Evolutionary conservation across 768 basidiomycete species (phyloP).

Genomic region (Tubosaeta sp.): DNA sequence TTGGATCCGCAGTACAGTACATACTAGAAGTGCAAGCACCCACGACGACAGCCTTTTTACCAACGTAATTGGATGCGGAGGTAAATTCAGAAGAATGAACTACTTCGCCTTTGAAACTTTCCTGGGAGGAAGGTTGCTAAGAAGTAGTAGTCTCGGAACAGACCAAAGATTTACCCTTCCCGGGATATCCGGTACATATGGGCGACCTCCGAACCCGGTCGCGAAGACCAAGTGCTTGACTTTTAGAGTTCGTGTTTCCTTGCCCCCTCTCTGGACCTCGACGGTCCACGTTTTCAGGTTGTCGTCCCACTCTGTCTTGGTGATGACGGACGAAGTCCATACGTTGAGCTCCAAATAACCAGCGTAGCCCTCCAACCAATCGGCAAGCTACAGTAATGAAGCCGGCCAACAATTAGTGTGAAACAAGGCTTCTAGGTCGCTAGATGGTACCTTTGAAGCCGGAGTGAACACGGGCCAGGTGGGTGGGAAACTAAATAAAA

Average conservation of each 20-base stretch:
- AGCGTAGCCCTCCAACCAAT: conserved; percentile 64
- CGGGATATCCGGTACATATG: conserved; percentile 41
- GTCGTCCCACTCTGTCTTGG: conserved; percentile 35
- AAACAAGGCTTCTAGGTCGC: background rate
- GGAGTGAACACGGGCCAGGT: conserved; percentile 55
- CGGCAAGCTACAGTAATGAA: conserved; percentile 42
- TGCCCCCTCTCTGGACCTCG: conserved; percentile 32
- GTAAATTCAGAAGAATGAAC: conserved; percentile 53
- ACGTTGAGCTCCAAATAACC: conserved; percentile 56
- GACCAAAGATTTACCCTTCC: background rate
- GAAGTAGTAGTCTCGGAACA: background rate
- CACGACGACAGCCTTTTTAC: conserved; percentile 64
- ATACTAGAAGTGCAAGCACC: conserved; percentile 65
- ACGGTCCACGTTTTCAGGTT: conserved; percentile 43
- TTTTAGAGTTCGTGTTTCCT: conserved; percentile 32
- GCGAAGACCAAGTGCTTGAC: conserved; percentile 55
- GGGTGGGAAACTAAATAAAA: conserved; percentile 42
- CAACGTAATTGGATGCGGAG: conserved; percentile 43
- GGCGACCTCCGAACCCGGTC: conserved; percentile 46
- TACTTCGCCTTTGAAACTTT: conserved; percentile 49
- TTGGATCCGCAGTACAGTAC: background rate
- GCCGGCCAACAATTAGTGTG: background rate
- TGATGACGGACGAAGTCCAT: conserved; percentile 51
- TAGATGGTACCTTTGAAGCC: conserved; percentile 40
- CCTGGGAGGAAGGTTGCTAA: conserved; percentile 24